A percentile compares a stretch with the other conserved stretches of the same genome.
Evolutionary conservation across 1,139 yeast species (phyloP).

Genomic region (Sugiyamaella paludigena): DNA sequence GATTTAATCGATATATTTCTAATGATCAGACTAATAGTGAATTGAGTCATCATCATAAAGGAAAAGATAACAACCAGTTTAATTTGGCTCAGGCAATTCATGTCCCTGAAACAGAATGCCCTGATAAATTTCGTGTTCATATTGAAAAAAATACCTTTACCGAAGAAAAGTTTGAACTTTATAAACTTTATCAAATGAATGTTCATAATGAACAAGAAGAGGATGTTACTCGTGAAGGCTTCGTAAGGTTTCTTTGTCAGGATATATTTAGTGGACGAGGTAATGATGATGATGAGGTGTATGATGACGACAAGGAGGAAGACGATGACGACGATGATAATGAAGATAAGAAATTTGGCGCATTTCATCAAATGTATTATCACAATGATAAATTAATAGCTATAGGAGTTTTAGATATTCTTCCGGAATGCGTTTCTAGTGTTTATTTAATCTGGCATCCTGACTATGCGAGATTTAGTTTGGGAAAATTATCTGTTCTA

Average conservation of each 20-base stretch:
- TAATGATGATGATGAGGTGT: conserved; percentile 4
- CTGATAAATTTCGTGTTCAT: conserved; percentile 44
- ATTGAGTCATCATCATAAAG: conserved; percentile 8
- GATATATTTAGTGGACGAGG: conserved; percentile 51
- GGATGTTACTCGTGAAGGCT: conserved; percentile 48
- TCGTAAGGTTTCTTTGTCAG: conserved; percentile 65
- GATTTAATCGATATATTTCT: conserved; percentile 51
- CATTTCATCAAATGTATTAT: conserved; percentile 76
- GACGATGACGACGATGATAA: conserved; percentile 25
- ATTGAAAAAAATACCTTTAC: conserved; percentile 56
- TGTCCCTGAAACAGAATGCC: conserved; percentile 18
- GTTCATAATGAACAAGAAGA: conserved; percentile 64
- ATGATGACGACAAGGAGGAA: conserved; percentile 9
- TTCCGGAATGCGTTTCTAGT: conserved; percentile 76
- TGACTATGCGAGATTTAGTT: conserved; percentile 61
- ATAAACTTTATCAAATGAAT: conserved; percentile 61
- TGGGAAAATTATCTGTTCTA: conserved; percentile 77
- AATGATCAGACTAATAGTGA: neutral
- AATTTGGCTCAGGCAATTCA: conserved; percentile 34
- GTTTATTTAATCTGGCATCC: conserved; percentile 92
- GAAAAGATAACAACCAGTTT: conserved; percentile 29
- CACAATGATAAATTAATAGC: conserved; percentile 64
- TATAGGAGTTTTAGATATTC: conserved; percentile 70
- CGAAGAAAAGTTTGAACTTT: conserved; percentile 62
- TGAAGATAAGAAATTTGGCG: conserved; percentile 37